These are phyloP conservation scores for Exophiala xenobiotica DNA, from an alignment of 2,329 filamentous ascomycete genomes.

Conservation along the genomic window DNA sequence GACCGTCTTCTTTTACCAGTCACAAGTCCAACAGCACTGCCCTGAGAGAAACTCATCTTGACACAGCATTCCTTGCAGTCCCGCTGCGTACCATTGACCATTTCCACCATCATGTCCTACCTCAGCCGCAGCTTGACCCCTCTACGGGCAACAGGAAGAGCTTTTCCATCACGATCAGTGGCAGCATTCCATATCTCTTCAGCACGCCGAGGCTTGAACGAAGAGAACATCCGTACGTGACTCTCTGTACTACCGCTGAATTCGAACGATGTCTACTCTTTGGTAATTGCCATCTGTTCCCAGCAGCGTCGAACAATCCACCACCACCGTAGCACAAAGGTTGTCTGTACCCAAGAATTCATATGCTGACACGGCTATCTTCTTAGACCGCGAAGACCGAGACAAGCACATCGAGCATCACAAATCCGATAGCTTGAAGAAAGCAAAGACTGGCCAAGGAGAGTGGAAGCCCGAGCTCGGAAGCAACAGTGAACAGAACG, in stretches of 20 bases:
- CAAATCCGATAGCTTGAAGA: conserved; percentile 26
- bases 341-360: background rate
- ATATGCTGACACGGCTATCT: conserved; percentile 1
- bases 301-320: no score
- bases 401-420: conserved; percentile 27
- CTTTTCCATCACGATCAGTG: conserved; percentile 10
- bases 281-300: no score
- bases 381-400: conserved; percentile 24
- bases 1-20: background rate
- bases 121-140: conserved; percentile 16
- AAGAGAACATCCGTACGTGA: conserved; percentile 21
- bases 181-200: conserved; percentile 24
- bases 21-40: background rate
- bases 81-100: background rate
- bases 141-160: conserved; percentile 13
- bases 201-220: conserved; percentile 20
- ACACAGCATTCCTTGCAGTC: background rate
- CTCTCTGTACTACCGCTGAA: background rate
- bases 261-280: no score
- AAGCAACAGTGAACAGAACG: conserved; percentile 25
- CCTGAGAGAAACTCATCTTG: background rate
- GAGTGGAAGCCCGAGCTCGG: conserved; percentile 32
- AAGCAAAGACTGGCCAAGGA: conserved; percentile 28
- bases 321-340: no score
- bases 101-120: conserved; percentile 20